These are phyloP conservation scores for Secale cereale DNA, from an alignment of 176 grass and related monocot genomes.

Conservation along the genomic window DNA sequence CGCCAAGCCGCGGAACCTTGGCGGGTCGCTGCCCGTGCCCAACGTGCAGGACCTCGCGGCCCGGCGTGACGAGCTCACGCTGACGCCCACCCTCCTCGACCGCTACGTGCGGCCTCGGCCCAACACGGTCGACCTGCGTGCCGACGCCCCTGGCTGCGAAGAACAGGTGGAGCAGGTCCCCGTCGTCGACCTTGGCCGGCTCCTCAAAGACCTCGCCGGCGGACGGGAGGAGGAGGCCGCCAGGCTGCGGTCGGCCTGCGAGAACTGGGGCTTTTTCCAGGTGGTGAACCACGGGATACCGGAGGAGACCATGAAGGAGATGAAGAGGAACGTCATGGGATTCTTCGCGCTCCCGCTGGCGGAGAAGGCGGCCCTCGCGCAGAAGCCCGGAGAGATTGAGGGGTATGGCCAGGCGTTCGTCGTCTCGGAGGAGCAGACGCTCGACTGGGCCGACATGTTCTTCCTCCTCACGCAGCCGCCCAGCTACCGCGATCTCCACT, in stretches of 20 bases:
- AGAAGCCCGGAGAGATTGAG: constrained; percentile 33
- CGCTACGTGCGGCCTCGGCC: constrained; percentile 15
- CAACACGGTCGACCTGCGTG: neutral
- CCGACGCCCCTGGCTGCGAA: neutral
- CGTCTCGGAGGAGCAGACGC: constrained; percentile 42
- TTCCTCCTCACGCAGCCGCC: constrained; percentile 38
- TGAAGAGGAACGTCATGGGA: neutral
- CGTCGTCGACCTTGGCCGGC: constrained; percentile 10
- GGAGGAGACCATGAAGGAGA: neutral
- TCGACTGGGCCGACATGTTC: constrained; percentile 50
- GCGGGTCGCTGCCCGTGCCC: constrained; percentile 42
- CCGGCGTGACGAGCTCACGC: neutral
- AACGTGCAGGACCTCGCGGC: constrained; percentile 41
- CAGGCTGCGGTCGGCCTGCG: constrained; percentile 27
- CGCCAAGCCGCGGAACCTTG: constrained; percentile 5
- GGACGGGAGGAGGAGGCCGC: neutral
- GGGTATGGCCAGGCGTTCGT: constrained; percentile 58
- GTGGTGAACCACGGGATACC: constrained; percentile 48
- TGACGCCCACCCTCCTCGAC: neutral
- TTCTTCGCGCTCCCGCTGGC: constrained; percentile 44
- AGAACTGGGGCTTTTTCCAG: neutral
- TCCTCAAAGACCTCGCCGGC: neutral
- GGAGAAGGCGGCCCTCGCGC: constrained; percentile 24
- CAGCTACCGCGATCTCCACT: constrained; percentile 17
- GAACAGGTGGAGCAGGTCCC: neutral